Conservation (phyloP, 768 basidiomycete genomes). For the Pleurotus giganteus region DNA sequence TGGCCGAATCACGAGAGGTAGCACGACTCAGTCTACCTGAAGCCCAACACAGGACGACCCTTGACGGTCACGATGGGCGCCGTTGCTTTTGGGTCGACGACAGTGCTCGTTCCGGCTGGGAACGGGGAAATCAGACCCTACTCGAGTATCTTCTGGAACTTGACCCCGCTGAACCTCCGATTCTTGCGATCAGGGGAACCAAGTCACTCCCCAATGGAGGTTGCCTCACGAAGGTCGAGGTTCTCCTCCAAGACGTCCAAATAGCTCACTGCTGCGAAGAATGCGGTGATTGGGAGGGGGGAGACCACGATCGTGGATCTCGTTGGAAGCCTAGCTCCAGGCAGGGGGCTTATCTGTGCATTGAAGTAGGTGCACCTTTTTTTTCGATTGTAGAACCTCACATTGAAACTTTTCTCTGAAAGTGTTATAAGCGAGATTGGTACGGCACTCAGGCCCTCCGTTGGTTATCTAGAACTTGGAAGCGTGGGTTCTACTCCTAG, state of each 20-base stretch:
- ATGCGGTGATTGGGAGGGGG: slow-evolving; percentile 7
- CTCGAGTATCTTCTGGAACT: not conserved
- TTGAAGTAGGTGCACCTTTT: not conserved
- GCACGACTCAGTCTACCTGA: not conserved
- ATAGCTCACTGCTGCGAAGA: not conserved
- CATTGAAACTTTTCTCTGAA: not conserved
- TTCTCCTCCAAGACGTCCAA: not conserved
- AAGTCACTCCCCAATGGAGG: not conserved
- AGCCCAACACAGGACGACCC: not conserved
- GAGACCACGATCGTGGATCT: slow-evolving; percentile 16
- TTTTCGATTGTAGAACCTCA: not conserved
- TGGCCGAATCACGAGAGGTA: not conserved
- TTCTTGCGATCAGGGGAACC: not conserved
- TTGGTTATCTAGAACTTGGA: too few species aligned
- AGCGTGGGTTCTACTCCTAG: too few species aligned
- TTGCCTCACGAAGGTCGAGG: not conserved
- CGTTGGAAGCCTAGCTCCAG: slow-evolving; percentile 10
- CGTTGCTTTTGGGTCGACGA: not conserved
- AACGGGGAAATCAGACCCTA: not conserved
- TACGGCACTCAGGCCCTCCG: too few species aligned
- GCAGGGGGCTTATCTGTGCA: not conserved
- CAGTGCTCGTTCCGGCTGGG: not conserved
- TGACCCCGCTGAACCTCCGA: not conserved
- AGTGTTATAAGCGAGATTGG: not conserved
- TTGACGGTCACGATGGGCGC: not conserved